A percentile compares a stretch with the other conserved stretches of the same genome.
These are phyloP conservation scores for Aaosphaeria arxii DNA, from an alignment of 2,329 filamentous ascomycete species.

Conservation along the genomic window DNA sequence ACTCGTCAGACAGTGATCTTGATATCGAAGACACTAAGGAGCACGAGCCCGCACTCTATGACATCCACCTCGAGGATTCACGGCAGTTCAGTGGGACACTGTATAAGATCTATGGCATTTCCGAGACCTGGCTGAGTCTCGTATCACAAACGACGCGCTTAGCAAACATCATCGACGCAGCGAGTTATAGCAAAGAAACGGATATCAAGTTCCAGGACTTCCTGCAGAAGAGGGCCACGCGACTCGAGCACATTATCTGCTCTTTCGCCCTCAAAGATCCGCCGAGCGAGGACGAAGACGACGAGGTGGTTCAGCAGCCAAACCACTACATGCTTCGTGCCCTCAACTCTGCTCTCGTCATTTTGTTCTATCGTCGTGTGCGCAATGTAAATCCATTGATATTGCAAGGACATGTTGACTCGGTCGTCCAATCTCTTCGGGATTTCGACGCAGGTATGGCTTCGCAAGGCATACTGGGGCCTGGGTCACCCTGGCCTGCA, in stretches of 20 bases:
- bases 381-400: slow-evolving; percentile 42
- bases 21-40: slow-evolving; percentile 41
- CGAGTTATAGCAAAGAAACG: slow-evolving; percentile 7
- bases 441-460: slow-evolving; percentile 19
- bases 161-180: slow-evolving; percentile 32
- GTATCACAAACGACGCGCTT: slow-evolving; percentile 45
- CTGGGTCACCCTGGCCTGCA: neutral
- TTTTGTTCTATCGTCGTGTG: slow-evolving; percentile 48
- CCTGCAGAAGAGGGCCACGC: slow-evolving; percentile 9
- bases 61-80: slow-evolving; percentile 34
- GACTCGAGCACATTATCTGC: slow-evolving; percentile 13
- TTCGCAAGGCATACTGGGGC: slow-evolving; percentile 4
- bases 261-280: slow-evolving; percentile 8
- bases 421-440: slow-evolving; percentile 10
- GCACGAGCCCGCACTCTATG: slow-evolving; percentile 25
- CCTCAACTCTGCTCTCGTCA: slow-evolving; percentile 40
- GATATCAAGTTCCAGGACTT: slow-evolving; percentile 10
- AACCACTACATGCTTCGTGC: slow-evolving; percentile 36
- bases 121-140: slow-evolving; percentile 44
- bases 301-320: neutral
- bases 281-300: neutral
- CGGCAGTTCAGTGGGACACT: slow-evolving; percentile 29
- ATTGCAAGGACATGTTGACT: slow-evolving; percentile 37
- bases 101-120: slow-evolving; percentile 44
- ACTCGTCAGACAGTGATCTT: slow-evolving; percentile 35